Base-by-base conservation (phyloP, 371 early-diverging fungal genomes). In the Saksenaea vasiformis region DNA sequence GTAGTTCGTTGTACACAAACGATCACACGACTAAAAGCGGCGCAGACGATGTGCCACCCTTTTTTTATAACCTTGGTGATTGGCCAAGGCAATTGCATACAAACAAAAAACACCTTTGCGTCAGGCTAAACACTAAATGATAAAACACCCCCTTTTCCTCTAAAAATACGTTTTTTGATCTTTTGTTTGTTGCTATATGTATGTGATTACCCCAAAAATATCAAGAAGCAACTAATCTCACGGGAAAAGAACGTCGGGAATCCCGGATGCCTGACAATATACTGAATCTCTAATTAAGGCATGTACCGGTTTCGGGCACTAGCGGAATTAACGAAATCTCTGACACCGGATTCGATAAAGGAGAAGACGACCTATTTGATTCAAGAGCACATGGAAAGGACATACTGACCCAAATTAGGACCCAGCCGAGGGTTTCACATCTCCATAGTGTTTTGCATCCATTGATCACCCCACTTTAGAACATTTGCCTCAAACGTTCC, bases 41-140 rank as follows among this genome's bases (percentile, higher is more conserved):
- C 51, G 51, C 51, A 47, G 51, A 22, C 51, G 51, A 22, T 47
- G 51, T 47, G 51, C 51, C 51, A 47, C 51, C 31, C 51, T 47
- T 47, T 47, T 47, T 47, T 47, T 47, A 47, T 47, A 47, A 22
- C 17, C 22, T 47, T 47, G 51, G 11, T 47, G 51, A 47, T 47
- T 47, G 51, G 51, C 51, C 9, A 5, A 9, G 8, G 22, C 5
- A n/a, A 5, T 47, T 22, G 22, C 51, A 22, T n/a, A 22, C 51
- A n/a, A 47, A 47, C n/a, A n/a, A 47, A 47, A 22, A 19, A 1
- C 22, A 47, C n/a, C n/a, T n/a, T 47, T 47, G 19, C 51, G 26
- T 47, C 10, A 17, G 51, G 22, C 51, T 47, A 22, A 22, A 22
- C 51, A 47, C 17, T 22, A 22, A 47, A 47, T 3, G 19, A 47